Percentiles rank a stretch among this genome's conserved stretches.
These are phyloP conservation scores for Coniochaeta sp. DNA, from an alignment of 2,329 filamentous ascomycete species.

Conservation along the genomic window DNA sequence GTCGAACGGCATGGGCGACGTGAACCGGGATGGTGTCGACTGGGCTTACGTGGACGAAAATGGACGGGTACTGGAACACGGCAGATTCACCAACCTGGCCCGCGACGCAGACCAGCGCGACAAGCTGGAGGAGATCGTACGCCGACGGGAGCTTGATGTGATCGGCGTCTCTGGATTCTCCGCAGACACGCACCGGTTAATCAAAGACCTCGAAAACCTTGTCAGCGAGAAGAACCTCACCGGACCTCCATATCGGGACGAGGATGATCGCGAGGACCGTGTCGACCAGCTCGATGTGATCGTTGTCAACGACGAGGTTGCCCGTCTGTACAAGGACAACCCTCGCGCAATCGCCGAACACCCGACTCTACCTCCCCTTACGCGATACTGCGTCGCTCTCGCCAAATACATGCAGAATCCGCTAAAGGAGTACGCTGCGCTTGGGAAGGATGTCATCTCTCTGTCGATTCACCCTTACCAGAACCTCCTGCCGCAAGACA, in stretches of 20 bases:
- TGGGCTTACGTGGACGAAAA: constrained; percentile 95
- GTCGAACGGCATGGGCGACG: constrained; percentile 75
- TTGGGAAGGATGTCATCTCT: constrained; percentile 81
- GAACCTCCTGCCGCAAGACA: constrained; percentile 79
- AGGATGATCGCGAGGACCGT: constrained; percentile 66
- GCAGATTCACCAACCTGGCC: constrained; percentile 75
- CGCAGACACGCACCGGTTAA: constrained; percentile 76
- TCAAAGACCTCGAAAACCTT: constrained; percentile 72
- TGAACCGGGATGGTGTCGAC: constrained; percentile 68
- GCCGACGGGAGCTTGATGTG: constrained; percentile 78
- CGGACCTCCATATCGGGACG: constrained; percentile 75
- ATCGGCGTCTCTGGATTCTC: constrained; percentile 85
- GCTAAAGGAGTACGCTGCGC: constrained; percentile 89
- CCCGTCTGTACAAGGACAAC: constrained; percentile 91
- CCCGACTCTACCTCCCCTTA: constrained; percentile 69
- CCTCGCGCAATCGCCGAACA: constrained; percentile 72
- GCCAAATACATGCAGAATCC: constrained; percentile 92
- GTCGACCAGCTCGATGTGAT: constrained; percentile 81
- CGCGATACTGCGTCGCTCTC: constrained; percentile 82
- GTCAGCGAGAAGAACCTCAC: constrained; percentile 71
- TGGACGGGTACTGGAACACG: constrained; percentile 80
- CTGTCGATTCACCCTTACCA: constrained; percentile 87
- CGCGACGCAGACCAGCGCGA: constrained; percentile 60
- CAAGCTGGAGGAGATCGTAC: constrained; percentile 71
- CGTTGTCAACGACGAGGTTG: constrained; percentile 92